Conservation (phyloP, 768 basidiomycete genomes). For the Cyclocybe cylindracea region DNA sequence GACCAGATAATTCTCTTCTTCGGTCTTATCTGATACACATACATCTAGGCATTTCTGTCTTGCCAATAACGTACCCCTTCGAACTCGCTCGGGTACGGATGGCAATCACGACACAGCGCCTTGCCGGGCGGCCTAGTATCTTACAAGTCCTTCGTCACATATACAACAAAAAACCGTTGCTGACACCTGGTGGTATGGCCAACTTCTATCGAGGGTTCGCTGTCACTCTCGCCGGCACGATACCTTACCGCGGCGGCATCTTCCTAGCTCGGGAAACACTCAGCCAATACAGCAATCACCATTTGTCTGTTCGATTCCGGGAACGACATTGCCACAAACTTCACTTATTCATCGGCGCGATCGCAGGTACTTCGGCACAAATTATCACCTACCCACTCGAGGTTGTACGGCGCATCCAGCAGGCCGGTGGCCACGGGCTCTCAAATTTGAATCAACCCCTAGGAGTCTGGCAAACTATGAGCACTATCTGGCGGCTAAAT, state of each 20-base stretch:
- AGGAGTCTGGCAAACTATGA: conserved; percentile 22
- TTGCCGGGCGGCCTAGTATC: neutral
- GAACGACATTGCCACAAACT: conserved; percentile 20
- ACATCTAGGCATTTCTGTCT: neutral
- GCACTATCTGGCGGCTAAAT: conserved; percentile 15
- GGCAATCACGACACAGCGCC: conserved; percentile 6
- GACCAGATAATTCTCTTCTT: neutral
- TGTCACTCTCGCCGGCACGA: conserved; percentile 1
- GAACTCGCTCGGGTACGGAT: conserved; percentile 10
- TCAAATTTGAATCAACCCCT: conserved; percentile 18
- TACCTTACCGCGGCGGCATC: conserved; percentile 25
- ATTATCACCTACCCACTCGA: conserved; percentile 25
- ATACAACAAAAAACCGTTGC: conserved; percentile 1
- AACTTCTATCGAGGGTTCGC: conserved; percentile 10
- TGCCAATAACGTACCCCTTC: conserved; percentile 12
- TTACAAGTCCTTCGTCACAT: conserved; percentile 6
- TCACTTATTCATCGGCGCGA: conserved; percentile 26
- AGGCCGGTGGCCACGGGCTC: conserved; percentile 21
- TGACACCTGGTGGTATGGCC: neutral
- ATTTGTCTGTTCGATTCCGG: conserved; percentile 15
- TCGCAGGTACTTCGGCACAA: conserved; percentile 22
- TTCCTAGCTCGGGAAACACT: conserved; percentile 28
- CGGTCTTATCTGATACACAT: neutral
- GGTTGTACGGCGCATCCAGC: conserved; percentile 27
- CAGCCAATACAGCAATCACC: conserved; percentile 18